A percentile compares a stretch with the other conserved stretches of the same genome.
Conservation (phyloP, 75 land plant species). For the Pinus tabuliformis region DNA sequence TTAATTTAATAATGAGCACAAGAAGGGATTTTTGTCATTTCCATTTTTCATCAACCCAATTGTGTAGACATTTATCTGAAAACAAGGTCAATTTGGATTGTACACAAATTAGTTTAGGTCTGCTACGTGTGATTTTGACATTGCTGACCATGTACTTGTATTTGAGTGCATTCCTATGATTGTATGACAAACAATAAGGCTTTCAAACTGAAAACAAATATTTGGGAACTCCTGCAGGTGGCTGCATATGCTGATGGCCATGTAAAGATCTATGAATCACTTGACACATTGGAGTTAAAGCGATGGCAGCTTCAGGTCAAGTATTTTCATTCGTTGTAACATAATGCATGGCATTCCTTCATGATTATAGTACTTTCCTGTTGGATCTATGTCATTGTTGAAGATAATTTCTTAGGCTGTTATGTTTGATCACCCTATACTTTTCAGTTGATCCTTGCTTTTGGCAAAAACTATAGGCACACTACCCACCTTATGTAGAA, state of each 20-base stretch:
- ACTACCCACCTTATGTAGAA: neutral
- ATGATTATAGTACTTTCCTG: neutral
- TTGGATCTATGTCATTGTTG: neutral
- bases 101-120: neutral
- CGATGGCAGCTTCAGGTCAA: constrained; percentile 95
- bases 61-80: neutral
- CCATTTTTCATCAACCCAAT: neutral
- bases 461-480: neutral
- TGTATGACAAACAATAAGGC: neutral
- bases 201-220: neutral
- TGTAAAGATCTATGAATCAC: constrained; percentile 69
- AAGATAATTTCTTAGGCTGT: neutral
- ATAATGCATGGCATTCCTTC: neutral
- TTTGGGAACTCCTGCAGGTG: constrained; percentile 39
- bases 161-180: neutral
- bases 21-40: neutral
- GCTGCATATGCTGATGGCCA: constrained; percentile 80
- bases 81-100: neutral
- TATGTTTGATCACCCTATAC: neutral
- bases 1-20: neutral
- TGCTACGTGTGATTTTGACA: neutral
- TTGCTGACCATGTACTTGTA: neutral
- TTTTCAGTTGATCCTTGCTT: neutral
- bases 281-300: constrained; percentile 63
- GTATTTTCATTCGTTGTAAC: neutral